Evolutionary conservation across 1,139 yeast species (phyloP), one percentile per base, ranked within the genome.

Genomic region (Geotrichum klebahnii): DNA sequence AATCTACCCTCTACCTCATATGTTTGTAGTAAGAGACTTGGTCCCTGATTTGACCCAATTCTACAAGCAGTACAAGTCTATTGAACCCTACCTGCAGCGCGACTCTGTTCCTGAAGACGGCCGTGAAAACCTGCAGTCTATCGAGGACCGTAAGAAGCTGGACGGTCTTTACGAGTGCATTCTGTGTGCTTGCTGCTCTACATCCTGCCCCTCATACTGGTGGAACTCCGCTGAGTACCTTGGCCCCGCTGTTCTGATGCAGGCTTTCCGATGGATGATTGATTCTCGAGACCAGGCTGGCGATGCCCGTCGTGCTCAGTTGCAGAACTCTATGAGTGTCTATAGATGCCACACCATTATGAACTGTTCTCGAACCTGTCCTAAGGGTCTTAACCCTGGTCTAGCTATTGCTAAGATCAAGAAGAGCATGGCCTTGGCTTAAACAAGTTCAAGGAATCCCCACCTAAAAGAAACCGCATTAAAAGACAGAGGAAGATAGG

Each of bases 121-220:
- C 60, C 83, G 82, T 70, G 99, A 92, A 74, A 86, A 86, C 70
- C 77, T 88, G 65, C 99, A 92, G 74, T 77, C 89, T 63, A 79
- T 88, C 60, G 95, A 78, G 59, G 98, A 92, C 75, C 84, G 99
- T 74, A 88, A 86, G 73, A 94, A 92, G 76, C 80, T 92, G 67
- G 97, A 92, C 69, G 97, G 98, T 53, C 75, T 92, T 63, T 92
- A 92, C 74, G 98, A 92, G 74, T 92, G 98, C 77, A 92, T 92
- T 64, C 78, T 92, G 67, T 92, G 98, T 77, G 98, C 98, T 22
- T 92, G 98, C 75, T 92, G 98, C 74, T 90, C 97, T 34, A 94
- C 99, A 46, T 82, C 98, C 31, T 92, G 99, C 77, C 98, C 99
- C 49, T 89, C 97, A 5, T 94, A 94, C 79, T 94, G 99, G 98